Evolutionary conservation across 2,329 filamentous ascomycete species (phyloP), one percentile per base, ranked within the genome.

Genomic region (Aspergillus pseudoterreus): DNA sequence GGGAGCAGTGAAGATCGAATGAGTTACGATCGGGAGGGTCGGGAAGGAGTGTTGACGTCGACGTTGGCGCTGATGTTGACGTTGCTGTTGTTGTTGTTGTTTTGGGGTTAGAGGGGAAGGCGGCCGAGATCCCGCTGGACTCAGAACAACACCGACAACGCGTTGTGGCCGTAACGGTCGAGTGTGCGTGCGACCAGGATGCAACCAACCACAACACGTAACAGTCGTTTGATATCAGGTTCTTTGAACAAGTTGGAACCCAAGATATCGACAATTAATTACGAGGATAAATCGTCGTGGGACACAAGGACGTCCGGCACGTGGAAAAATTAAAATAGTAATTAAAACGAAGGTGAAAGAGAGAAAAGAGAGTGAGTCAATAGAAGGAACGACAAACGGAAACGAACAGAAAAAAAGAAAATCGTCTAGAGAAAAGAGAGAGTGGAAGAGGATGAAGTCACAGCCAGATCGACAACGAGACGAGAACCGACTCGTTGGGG

Each of bases 401-500:
- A 59, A 58, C 38, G 52, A 61, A 57, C 30, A 35, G 48, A 57
- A 45, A 42, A 48, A 52, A 43, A 41, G 43, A 45, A 48, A 45
- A 54, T 24, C 52, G 51, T 32, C 49, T 30, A 53, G 52, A 44
- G 57, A 60, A 57, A 51, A 53, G 59, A 56, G 52, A 56, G 51
- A 61, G 50, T 52, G 56, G 60, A 57, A 56, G 50, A 53, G 52
- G 43, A 54, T 44, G 50, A 50, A 33, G 43, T 46, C 44, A 49
- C 45, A 54, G 78, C 47, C 49, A 80, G 57, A 75, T 80, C 43
- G 79, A 77, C 64, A 81, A 81, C 53, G 54, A 63, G 58, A 59
- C 55, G 57, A 52, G 49, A 56, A 51, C 44, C 57, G 62, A 63
- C 63, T 67, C 63, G 62, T 61, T 61, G 62, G 61, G 66, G 62